Base-by-base conservation (phyloP, 805 yeast species). In the Candida pini region DNA sequence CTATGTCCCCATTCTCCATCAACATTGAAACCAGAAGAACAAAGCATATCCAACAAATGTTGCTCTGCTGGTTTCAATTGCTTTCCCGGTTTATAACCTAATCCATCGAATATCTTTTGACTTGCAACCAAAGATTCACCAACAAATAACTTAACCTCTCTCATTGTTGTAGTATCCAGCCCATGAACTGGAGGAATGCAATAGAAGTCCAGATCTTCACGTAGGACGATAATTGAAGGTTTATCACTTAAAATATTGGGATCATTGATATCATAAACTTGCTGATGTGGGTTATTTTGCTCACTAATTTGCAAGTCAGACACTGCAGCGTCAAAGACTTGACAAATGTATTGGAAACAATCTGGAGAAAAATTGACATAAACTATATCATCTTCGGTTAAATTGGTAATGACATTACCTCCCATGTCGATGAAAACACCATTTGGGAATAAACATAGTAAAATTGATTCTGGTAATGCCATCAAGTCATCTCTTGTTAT, bases 181-280 rank as follows among this genome's bases (percentile, higher is more conserved):
- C 82, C 81, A 2, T 69, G 58, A 26, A 63, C 61, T 28, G 86
- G 89, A 3, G 96, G 94, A 13, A 92, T 79, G 43, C 94, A 85
- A 58, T 89, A 92, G 60, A 76, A 92, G 55, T 92, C 98, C 46
- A 92, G 69, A 59, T 92, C 98, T 57, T 92, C 98, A 43, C 97
- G 69, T 35, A 92, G 67, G 4, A 90, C 96, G 36, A 92, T 87
- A 28, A 92, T 80, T 1, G 96, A 81, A 0, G 97, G 98, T 46
- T 86, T 83, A 41, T 76, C 78, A 44, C 75, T 78, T 41, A 89
- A 64, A 4, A 88, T 76, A 30, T 76, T 78, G 3, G 81, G 73
- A 40, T 77, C 81, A 22, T 50, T 53, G 23, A 54, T 41, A 44
- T 54, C 56, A 23, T 49, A 54, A 6, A 45, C 51, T 30, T 50